Conservation (phyloP, 2,329 filamentous ascomycete genomes). For the Grosmannia huntii region DNA sequence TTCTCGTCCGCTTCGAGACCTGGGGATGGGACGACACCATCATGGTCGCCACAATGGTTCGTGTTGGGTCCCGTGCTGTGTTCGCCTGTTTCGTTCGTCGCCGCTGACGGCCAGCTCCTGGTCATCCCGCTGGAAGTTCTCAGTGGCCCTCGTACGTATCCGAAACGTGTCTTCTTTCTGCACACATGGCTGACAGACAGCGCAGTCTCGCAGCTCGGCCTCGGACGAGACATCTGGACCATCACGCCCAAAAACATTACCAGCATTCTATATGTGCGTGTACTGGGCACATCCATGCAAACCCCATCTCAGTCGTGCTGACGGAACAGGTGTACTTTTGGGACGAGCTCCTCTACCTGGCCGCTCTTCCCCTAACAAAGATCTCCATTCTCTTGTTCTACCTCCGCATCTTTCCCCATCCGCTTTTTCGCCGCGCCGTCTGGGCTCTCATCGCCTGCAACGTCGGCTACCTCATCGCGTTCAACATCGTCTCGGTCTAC, state of each 20-base stretch:
- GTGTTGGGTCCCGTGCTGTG: too few species aligned
- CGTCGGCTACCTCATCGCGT: conserved; percentile 14
- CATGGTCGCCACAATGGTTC: conserved; percentile 10
- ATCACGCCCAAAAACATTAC: conserved; percentile 28
- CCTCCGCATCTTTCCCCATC: conserved; percentile 20
- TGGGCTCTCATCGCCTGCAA: conserved; percentile 19
- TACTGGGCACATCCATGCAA: not conserved
- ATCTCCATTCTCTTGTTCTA: conserved; percentile 25
- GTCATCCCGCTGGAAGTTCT: conserved; percentile 14
- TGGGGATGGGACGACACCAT: conserved; percentile 20
- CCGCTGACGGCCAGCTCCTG: conserved; percentile 10
- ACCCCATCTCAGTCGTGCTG: not conserved
- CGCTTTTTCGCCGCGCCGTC: conserved; percentile 14
- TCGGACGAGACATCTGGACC: conserved; percentile 32
- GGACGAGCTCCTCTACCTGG: conserved; percentile 19
- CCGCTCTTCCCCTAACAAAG: conserved; percentile 19
- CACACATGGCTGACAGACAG: too few species aligned
- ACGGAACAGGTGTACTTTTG: conserved; percentile 16
- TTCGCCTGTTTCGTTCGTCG: not conserved
- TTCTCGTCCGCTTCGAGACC: conserved; percentile 14
- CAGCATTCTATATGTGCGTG: conserved; percentile 22
- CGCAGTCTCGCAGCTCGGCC: conserved; percentile 24
- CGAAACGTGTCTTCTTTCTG: too few species aligned
- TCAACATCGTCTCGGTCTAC: conserved; percentile 17
- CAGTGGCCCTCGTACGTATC: conserved; percentile 16